Base-by-base conservation (phyloP, 139 green algal species). In the Chlamydomonas asymmetrica region DNA sequence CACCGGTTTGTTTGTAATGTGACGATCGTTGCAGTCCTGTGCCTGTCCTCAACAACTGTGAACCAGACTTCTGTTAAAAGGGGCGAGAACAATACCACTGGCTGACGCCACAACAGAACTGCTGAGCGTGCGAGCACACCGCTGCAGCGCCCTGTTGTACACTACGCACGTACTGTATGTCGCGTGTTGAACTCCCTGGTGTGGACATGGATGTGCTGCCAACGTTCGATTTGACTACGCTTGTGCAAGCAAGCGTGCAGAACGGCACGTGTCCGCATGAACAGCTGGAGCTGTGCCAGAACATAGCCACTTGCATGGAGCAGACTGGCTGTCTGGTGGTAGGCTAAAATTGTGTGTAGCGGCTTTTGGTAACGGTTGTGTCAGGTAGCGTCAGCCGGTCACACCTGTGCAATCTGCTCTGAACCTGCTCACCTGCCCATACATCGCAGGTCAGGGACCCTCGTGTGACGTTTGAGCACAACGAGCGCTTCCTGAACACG, bases 401-500 rank as follows among this genome's bases (percentile, higher is more conserved):
- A 40, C 25, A 48, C 22, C 60, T 29, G 0, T 48, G 16, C 34
- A 31, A 20, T 31, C 32, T 27, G 34, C 73, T 39, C n/a, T n/a
- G n/a, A n/a, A n/a, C n/a, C n/a, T n/a, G n/a, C n/a, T n/a, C n/a
- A n/a, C n/a, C n/a, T n/a, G n/a, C n/a, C n/a, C n/a, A n/a, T n/a
- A n/a, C n/a, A 50, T 22, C 29, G 7, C 59, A 89, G 60, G 85
- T 98, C 10, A 83, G 88, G 5, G 93, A 98, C 77, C 91, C 88
- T 0, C 85, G 94, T 1, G 91, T 93, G 4, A 27, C 81, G 41
- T 39, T 37, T 5, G 71, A 56, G 1, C 81, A 94, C 57, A 96
- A 93, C 48, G 82, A 92, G 45, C 10, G 9, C 29, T 98, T 98
- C 66, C 64, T 98, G 3, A 83, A 94, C 75, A 82, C 92, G 69